A percentile compares a stretch with the other conserved stretches of the same genome.
These are phyloP conservation scores for Exophiala spinifera DNA, from an alignment of 2,329 filamentous ascomycete species.

Conservation along the genomic window DNA sequence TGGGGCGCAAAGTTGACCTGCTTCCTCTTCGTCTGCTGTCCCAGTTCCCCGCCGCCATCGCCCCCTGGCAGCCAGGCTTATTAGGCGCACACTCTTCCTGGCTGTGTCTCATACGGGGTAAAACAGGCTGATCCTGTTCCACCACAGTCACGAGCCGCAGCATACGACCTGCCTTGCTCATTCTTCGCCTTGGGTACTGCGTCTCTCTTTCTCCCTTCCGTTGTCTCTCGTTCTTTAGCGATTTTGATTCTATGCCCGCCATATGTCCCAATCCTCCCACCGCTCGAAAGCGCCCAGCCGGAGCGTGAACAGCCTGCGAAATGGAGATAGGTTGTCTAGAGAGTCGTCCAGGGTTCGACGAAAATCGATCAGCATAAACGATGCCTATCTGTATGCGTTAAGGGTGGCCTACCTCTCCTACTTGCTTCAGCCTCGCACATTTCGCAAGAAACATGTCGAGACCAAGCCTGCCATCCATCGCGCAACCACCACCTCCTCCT, in stretches of 20 bases:
- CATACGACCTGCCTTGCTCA: constrained; percentile 1
- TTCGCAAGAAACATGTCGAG: constrained; percentile 78
- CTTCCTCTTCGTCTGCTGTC: background rate
- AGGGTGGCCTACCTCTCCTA: constrained; percentile 90
- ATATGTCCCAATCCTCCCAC: constrained; percentile 48
- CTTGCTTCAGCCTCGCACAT: constrained; percentile 84
- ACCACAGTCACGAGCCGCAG: constrained; percentile 1
- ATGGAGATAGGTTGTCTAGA: constrained; percentile 42
- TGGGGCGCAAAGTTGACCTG: background rate
- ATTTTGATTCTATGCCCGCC: constrained; percentile 6
- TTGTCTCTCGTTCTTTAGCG: background rate
- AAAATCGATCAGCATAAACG: constrained; percentile 56
- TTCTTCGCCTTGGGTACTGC: background rate
- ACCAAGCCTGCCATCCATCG: constrained; percentile 64
- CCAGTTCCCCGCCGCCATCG: background rate
- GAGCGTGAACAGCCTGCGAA: constrained; percentile 47
- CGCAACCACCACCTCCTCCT: constrained; percentile 59
- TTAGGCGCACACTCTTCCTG: constrained; percentile 6
- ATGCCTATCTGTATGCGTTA: constrained; percentile 88
- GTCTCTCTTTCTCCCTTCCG: background rate
- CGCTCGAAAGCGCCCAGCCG: constrained; percentile 45
- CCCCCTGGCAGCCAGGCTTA: constrained; percentile 4
- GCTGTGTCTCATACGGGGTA: background rate
- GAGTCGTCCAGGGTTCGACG: constrained; percentile 43
- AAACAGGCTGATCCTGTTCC: constrained; percentile 16